Evolutionary conservation across 2,329 filamentous ascomycete genomes (phyloP).

Genomic region (Microcera coccophila): DNA sequence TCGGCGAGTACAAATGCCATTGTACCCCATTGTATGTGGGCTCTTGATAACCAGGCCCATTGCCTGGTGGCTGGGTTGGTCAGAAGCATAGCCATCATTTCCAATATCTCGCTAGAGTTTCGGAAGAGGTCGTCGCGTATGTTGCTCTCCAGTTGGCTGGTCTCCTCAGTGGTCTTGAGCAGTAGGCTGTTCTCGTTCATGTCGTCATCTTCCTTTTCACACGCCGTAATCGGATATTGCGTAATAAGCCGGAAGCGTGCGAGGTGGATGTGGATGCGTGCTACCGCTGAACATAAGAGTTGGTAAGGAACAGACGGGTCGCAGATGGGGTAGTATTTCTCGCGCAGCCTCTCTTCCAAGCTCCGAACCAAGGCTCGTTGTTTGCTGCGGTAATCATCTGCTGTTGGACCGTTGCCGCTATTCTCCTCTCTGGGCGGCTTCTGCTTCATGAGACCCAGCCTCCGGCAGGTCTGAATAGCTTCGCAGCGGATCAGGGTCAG

Average conservation of each 20-base stretch:
- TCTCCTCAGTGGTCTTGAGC: neutral
- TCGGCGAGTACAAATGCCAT: slow-evolving; percentile 59
- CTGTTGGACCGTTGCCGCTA: neutral
- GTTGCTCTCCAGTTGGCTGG: no score
- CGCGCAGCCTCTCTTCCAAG: neutral
- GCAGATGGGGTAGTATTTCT: neutral
- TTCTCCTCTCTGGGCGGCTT: neutral
- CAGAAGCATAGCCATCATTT: slow-evolving; percentile 56
- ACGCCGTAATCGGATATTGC: neutral
- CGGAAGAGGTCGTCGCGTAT: neutral
- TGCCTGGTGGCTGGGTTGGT: slow-evolving; percentile 54
- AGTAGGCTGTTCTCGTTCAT: neutral
- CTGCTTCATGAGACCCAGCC: slow-evolving; percentile 33
- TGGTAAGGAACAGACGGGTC: neutral
- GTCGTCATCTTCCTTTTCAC: neutral
- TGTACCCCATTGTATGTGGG: slow-evolving; percentile 63
- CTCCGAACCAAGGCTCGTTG: neutral
- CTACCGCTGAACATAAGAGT: neutral
- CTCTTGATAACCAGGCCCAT: slow-evolving; percentile 63
- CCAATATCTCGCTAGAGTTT: slow-evolving; percentile 48
- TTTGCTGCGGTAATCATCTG: neutral
- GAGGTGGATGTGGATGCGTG: neutral
- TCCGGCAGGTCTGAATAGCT: slow-evolving; percentile 1
- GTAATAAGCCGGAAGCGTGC: neutral
- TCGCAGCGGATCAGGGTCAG: slow-evolving; percentile 10